A percentile compares a stretch with the other conserved stretches of the same genome.
phyloP scores from a whole-genome alignment of 345 rosid species.

The Syzygium aqueum region DNA sequence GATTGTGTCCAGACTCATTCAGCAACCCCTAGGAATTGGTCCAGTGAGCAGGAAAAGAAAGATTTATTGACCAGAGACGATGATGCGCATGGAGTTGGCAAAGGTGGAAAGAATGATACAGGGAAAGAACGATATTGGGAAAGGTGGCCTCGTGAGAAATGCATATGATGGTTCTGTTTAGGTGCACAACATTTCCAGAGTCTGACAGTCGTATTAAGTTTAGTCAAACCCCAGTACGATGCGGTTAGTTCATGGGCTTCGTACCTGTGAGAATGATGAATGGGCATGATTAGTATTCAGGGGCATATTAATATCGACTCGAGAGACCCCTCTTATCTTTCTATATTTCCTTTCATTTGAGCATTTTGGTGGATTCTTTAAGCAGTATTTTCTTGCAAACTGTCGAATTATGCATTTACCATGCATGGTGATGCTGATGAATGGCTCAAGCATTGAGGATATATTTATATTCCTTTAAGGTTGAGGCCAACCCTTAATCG shows the following conservation, averaged over 20 bases:
- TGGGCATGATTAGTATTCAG: not conserved
- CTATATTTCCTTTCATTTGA: not conserved
- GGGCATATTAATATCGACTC: not conserved
- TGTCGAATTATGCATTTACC: not conserved
- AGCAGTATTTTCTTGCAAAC: not conserved
- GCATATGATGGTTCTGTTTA: not conserved
- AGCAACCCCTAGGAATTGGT: not conserved
- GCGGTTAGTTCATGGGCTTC: not conserved
- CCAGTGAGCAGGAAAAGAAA: not conserved
- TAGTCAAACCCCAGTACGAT: not conserved
- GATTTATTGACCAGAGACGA: not conserved
- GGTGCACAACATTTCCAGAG: not conserved
- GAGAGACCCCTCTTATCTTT: not conserved
- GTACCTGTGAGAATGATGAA: not conserved
- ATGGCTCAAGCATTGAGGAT: not conserved
- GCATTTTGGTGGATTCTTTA: not conserved
- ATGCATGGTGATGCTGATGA: not conserved
- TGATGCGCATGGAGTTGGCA: not conserved
- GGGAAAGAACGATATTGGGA: not conserved
- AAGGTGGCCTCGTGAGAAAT: not conserved
- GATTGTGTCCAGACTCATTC: not conserved
- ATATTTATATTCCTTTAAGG: not conserved
- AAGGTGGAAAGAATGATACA: not conserved
- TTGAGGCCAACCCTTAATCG: not conserved
- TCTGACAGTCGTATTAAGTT: not conserved